Base-by-base conservation (phyloP, 352 stramenopile genomes). In the Pythium apleroticum region DNA sequence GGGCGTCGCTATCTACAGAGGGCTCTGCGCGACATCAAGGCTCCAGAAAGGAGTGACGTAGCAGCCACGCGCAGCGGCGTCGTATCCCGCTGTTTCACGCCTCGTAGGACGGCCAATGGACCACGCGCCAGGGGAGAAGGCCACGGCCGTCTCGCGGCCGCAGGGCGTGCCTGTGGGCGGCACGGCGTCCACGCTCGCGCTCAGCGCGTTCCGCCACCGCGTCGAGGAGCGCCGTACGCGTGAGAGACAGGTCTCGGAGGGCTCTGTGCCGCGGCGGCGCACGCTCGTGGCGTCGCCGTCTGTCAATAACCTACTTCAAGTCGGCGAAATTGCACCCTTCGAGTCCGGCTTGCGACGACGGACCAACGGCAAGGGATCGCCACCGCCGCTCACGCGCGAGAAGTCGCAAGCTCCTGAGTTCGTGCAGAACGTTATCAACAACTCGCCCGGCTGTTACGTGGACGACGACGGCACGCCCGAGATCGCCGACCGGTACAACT, bases 401-500 rank as follows among this genome's bases (percentile, higher is more conserved):
- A 45, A 60, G 22, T 59, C 33, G 2, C 27, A 19, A 7, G 17
- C 54, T 19, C 54, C 65, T 20, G 62, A 69, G 20, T 62, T 81
- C 24, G 63, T 84, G 35, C 74, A 84, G 50, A 63, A 69, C 60
- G 71, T 81, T 15, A 77, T 84, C 63, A 78, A 84, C 50, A 66
- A 74, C 11, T 70, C 76, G 9, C 74, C 74, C 20, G 76, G 76
- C 31, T 73, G 54, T 48, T 80, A 77, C 57, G 59, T 49, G 6
- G 57, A 63, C 20, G 76, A 82, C 53, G 76, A 85, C 46, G 74
- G 71, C 17, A 74, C 73, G 10, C 66, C 22, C 27, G 72, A 85
- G 41, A 63, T 81, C 22, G 57, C 52, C 19, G 76, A 85, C 33
- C 74, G 74, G 12, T 85, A 88, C 54, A 86, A 88, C 37, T 88